Conservation (phyloP, 2,329 filamentous ascomycete genomes). For the Aquanectria penicillioides region DNA sequence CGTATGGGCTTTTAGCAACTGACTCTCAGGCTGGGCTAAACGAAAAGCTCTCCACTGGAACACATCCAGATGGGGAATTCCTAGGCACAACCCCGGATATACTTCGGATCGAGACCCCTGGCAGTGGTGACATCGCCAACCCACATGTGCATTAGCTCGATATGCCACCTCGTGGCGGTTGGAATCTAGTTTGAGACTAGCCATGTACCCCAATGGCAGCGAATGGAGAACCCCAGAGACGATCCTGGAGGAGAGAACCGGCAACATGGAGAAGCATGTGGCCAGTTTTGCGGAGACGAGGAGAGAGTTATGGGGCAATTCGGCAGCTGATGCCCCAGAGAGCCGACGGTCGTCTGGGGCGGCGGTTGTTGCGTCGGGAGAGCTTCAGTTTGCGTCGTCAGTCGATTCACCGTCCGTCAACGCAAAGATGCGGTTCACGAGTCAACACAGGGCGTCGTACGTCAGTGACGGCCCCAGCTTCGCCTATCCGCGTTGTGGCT, state of each 20-base stretch:
- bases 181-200: neutral
- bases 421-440: neutral
- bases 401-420: neutral
- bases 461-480: neutral
- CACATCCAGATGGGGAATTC: conserved; percentile 1
- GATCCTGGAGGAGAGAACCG: neutral
- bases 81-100: conserved; percentile 14
- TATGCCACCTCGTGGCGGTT: conserved; percentile 7
- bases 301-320: neutral
- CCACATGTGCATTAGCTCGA: neutral
- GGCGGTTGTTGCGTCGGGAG: neutral
- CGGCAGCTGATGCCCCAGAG: neutral
- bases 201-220: conserved; percentile 8
- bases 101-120: conserved; percentile 6
- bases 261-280: neutral
- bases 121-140: neutral
- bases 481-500: conserved; percentile 9
- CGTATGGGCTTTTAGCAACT: neutral
- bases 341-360: no score
- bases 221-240: neutral
- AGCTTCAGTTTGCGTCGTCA: neutral
- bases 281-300: neutral
- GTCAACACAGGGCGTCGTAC: neutral
- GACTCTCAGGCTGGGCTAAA: conserved; percentile 7
- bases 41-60: neutral